These are phyloP conservation scores for Blastobotrys illinoisensis DNA, from an alignment of 1,139 yeast genomes.

Conservation along the genomic window DNA sequence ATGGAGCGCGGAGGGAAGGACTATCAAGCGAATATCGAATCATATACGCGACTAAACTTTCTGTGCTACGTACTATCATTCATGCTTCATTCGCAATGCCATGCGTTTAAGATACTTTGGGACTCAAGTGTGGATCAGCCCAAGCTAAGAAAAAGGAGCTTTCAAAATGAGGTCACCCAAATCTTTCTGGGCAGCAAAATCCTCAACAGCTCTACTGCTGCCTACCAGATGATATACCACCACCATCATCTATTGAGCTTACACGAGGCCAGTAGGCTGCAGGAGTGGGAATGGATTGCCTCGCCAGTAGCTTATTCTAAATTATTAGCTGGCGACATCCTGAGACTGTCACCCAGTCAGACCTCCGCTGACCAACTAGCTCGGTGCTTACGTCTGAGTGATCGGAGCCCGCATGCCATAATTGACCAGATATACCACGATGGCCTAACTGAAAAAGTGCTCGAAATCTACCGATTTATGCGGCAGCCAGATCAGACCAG, in stretches of 20 bases:
- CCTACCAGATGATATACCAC: background rate
- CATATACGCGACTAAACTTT: background rate
- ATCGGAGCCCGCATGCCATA: background rate
- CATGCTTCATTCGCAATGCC: background rate
- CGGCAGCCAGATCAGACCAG: background rate
- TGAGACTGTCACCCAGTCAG: background rate
- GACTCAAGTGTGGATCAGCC: background rate
- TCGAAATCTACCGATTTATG: background rate
- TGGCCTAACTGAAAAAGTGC: background rate
- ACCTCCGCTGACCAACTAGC: background rate
- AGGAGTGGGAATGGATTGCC: background rate
- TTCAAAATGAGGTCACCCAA: background rate
- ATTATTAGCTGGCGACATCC: background rate
- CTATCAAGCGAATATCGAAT: background rate
- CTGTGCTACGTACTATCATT: background rate
- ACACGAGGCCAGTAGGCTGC: background rate
- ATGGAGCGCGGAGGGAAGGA: background rate
- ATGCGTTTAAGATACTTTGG: background rate
- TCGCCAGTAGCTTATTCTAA: background rate
- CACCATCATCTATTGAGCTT: background rate
- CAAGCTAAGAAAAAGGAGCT: background rate
- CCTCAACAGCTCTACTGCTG: background rate
- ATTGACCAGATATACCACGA: background rate
- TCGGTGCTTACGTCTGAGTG: background rate
- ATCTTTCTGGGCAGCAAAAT: background rate